phyloP scores from a whole-genome alignment of 345 rosid species.

The Rhodomyrtus tomentosa region DNA sequence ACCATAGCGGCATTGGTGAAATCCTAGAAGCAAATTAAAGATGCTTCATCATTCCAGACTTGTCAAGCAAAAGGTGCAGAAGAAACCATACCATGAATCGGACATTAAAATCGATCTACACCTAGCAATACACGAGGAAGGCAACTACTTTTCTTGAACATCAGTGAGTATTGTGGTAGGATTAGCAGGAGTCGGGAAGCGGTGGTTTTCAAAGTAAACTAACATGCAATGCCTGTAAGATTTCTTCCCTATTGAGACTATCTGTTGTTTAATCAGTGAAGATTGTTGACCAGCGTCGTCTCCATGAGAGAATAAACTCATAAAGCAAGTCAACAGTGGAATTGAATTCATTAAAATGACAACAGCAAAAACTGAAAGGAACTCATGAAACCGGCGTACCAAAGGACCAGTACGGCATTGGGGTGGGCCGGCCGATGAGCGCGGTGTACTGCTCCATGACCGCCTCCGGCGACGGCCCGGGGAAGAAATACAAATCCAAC shows the following conservation, averaged over 20 bases:
- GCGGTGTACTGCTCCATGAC: constrained; percentile 61
- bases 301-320: neutral
- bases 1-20: constrained; percentile 65
- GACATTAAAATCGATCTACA: neutral
- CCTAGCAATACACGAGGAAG: neutral
- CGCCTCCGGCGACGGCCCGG: constrained; percentile 36
- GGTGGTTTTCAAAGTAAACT: neutral
- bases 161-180: neutral
- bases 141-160: neutral
- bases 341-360: neutral
- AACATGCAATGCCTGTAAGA: neutral
- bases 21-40: constrained; percentile 19
- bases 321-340: neutral
- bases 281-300: neutral
- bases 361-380: neutral
- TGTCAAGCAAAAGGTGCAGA: neutral
- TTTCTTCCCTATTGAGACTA: neutral
- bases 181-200: neutral
- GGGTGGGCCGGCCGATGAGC: constrained; percentile 58
- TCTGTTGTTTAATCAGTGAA: neutral
- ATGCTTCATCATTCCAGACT: neutral
- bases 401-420: constrained; percentile 84
- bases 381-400: constrained; percentile 14
- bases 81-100: neutral
- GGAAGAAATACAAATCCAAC: constrained; percentile 52